These are phyloP conservation scores for Colletotrichum incanum DNA, from an alignment of 2,329 filamentous ascomycete genomes.

Conservation along the genomic window DNA sequence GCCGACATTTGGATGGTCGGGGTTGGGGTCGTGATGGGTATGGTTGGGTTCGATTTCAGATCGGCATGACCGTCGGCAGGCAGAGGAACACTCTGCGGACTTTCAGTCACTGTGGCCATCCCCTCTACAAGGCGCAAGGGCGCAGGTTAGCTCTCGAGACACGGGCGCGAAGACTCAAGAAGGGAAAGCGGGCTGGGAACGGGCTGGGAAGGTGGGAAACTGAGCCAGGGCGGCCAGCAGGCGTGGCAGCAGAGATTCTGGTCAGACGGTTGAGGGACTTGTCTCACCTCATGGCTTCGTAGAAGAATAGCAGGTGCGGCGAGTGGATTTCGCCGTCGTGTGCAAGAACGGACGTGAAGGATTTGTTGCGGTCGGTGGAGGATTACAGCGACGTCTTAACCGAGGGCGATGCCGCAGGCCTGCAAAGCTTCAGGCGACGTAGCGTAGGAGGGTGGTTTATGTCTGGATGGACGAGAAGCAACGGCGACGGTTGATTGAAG, in stretches of 20 bases:
- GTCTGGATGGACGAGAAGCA: background rate
- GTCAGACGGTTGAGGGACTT: constrained; percentile 27
- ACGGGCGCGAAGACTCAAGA: constrained; percentile 27
- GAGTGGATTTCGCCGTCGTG: constrained; percentile 21
- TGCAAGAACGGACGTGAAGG: background rate
- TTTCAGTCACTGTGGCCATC: constrained; percentile 70
- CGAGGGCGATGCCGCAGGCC: background rate
- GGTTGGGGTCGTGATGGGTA: constrained; percentile 66
- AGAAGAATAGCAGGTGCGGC: constrained; percentile 13
- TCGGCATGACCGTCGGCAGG: constrained; percentile 60
- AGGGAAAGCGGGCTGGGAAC: constrained; percentile 33
- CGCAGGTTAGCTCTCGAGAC: constrained; percentile 44
- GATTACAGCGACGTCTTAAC: background rate
- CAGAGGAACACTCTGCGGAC: constrained; percentile 61
- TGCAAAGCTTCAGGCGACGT: no score
- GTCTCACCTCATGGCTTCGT: constrained; percentile 43
- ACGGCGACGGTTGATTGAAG: constrained; percentile 25
- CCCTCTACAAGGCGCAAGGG: constrained; percentile 55
- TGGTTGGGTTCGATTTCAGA: constrained; percentile 67
- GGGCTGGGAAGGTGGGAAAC: constrained; percentile 14
- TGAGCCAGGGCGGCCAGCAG: constrained; percentile 43
- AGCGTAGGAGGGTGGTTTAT: background rate
- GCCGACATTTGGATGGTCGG: constrained; percentile 73
- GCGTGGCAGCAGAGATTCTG: constrained; percentile 36
- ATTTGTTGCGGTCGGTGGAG: background rate